Conservation (phyloP, 2,329 filamentous ascomycete genomes). For the Biscogniauxia mediterranea region DNA sequence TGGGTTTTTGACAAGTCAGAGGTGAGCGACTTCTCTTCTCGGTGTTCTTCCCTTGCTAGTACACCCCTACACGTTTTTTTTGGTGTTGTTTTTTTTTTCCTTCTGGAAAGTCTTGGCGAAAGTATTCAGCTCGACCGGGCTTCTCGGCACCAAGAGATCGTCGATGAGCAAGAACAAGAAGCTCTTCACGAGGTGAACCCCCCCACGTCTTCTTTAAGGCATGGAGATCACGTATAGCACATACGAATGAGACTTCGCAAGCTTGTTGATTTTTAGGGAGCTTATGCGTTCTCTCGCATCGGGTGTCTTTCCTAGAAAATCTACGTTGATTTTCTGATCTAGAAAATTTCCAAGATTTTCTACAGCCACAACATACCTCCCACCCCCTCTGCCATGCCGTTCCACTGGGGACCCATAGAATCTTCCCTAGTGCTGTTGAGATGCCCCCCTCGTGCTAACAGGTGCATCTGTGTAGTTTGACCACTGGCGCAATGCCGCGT, state of each 20-base stretch:
- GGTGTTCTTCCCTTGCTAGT: slow-evolving; percentile 1
- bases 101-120: neutral
- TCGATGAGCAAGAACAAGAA: neutral
- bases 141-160: neutral
- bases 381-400: neutral
- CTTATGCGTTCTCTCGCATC: neutral
- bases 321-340: neutral
- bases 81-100: neutral
- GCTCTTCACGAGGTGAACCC: neutral
- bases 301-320: neutral
- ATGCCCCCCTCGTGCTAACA: slow-evolving; percentile 8
- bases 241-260: neutral
- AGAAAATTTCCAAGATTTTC: neutral
- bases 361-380: neutral
- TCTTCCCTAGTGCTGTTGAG: neutral
- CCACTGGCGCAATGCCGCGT: slow-evolving; percentile 57
- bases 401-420: neutral
- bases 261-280: neutral
- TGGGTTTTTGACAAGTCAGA: slow-evolving; percentile 34
- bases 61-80: neutral
- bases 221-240: neutral
- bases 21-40: slow-evolving; percentile 17
- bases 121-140: neutral
- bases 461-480: slow-evolving; percentile 47
- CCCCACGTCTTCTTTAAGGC: neutral